Percentiles rank a stretch among this genome's conserved stretches.
Conservation (phyloP, 345 rosid genomes). For the Kernera saxatilis region DNA sequence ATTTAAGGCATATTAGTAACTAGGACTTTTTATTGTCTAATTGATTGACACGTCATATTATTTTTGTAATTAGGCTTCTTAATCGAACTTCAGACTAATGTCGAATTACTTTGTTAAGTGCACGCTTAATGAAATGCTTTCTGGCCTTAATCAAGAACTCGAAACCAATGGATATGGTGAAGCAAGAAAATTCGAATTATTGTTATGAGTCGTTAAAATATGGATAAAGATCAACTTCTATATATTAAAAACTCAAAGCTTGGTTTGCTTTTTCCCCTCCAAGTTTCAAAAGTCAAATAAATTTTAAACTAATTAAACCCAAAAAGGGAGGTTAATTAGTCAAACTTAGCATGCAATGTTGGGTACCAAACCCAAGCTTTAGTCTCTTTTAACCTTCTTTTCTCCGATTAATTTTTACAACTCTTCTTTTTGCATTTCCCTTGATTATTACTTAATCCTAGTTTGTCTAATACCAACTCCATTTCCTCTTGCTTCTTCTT, state of each 20-base stretch:
- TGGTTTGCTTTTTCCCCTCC: slow-evolving; percentile 15
- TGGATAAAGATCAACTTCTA: slow-evolving; percentile 8
- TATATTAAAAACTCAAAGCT: neutral
- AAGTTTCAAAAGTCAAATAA: slow-evolving; percentile 9
- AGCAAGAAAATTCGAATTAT: neutral
- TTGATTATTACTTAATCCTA: neutral
- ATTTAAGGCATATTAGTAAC: neutral
- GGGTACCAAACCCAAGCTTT: slow-evolving; percentile 37
- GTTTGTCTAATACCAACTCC: slow-evolving; percentile 41
- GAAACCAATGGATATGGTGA: neutral
- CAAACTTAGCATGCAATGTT: slow-evolving; percentile 15
- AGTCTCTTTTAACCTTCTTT: neutral
- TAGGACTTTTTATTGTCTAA: neutral
- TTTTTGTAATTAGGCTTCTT: neutral
- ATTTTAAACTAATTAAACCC: neutral
- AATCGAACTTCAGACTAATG: neutral
- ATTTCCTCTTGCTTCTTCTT: slow-evolving; percentile 14
- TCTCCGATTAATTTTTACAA: neutral
- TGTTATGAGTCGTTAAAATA: slow-evolving; percentile 24
- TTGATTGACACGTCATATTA: neutral
- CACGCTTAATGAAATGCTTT: neutral
- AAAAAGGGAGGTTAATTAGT: slow-evolving; percentile 18
- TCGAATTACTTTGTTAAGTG: neutral
- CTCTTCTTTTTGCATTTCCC: neutral
- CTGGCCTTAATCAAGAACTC: neutral